Evolutionary conservation across 345 rosid genomes (phyloP).

Genomic region (Turnera subulata): DNA sequence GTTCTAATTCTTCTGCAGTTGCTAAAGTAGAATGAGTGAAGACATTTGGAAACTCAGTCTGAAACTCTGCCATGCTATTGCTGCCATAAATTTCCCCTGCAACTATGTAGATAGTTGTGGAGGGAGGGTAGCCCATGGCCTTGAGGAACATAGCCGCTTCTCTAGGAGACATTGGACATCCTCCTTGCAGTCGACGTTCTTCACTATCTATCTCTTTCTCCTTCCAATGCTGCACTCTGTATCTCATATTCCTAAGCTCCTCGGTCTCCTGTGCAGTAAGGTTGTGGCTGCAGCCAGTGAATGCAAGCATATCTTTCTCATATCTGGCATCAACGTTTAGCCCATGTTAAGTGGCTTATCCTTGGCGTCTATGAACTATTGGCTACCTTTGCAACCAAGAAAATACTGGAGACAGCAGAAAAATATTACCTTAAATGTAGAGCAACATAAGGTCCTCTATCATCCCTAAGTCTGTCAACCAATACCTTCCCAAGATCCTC

Average conservation of each 20-base stretch:
- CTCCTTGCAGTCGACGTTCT: constrained; percentile 68
- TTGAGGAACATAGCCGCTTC: constrained; percentile 92
- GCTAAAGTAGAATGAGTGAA: constrained; percentile 75
- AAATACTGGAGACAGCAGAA: not conserved
- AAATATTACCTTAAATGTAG: constrained; percentile 70
- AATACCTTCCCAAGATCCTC: constrained; percentile 65
- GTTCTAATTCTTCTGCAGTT: constrained; percentile 73
- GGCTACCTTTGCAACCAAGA: not conserved
- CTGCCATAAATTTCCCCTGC: constrained; percentile 86
- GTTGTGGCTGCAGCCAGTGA: constrained; percentile 96
- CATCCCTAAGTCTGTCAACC: constrained; percentile 63
- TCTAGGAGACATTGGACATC: constrained; percentile 97
- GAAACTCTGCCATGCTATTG: constrained; percentile 71
- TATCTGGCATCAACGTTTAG: constrained; percentile 48
- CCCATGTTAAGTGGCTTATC: not conserved
- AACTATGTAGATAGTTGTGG: constrained; percentile 82
- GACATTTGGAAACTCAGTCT: constrained; percentile 77
- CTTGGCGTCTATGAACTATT: not conserved
- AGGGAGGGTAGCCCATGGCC: constrained; percentile 92
- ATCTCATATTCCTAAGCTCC: constrained; percentile 80
- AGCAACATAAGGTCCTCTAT: constrained; percentile 73
- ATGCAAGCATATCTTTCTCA: constrained; percentile 99
- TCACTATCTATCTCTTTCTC: constrained; percentile 87
- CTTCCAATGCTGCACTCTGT: constrained; percentile 84
- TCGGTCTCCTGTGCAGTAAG: constrained; percentile 66